These are phyloP conservation scores for Vigna reflexopilosa DNA, from an alignment of 306 rosid species.

Conservation along the genomic window DNA sequence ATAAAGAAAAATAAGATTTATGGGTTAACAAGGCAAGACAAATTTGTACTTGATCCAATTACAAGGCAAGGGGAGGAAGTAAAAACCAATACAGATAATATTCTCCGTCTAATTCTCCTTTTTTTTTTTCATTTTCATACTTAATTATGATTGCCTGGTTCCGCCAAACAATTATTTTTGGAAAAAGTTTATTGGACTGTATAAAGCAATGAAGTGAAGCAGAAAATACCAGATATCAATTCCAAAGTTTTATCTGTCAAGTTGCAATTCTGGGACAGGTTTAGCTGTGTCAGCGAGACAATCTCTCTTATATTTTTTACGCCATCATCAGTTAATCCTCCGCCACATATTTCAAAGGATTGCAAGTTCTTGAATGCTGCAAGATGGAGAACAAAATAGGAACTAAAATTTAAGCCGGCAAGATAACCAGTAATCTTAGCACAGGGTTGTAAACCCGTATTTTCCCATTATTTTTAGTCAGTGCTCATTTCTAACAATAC, in stretches of 20 bases:
- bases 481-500: conserved; percentile 2
- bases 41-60: conserved; percentile 11
- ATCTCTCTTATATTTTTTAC: conserved; percentile 81
- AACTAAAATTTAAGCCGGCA: conserved; percentile 22
- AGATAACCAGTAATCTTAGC: conserved; percentile 5
- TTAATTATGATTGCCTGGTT: conserved; percentile 10
- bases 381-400: conserved; percentile 34
- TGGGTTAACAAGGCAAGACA: conserved; percentile 10
- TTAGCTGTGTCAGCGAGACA: conserved; percentile 79
- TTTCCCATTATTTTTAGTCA: conserved; percentile 27
- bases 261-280: conserved; percentile 91
- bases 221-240: conserved; percentile 78
- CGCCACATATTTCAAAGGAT: conserved; percentile 95
- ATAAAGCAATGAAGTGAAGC: conserved; percentile 28
- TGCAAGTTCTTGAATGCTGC: conserved; percentile 87
- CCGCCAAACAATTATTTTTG: conserved; percentile 16
- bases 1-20: conserved; percentile 11
- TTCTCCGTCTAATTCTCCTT: too few species aligned
- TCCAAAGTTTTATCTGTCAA: conserved; percentile 89
- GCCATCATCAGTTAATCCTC: conserved; percentile 93
- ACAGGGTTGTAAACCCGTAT: conserved; percentile 23
- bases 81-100: background rate
- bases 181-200: conserved; percentile 5
- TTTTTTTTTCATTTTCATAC: conserved; percentile 17
- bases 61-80: conserved; percentile 24